Conservation (phyloP, 805 yeast species). For the Sungouiozyma intestinalis region DNA sequence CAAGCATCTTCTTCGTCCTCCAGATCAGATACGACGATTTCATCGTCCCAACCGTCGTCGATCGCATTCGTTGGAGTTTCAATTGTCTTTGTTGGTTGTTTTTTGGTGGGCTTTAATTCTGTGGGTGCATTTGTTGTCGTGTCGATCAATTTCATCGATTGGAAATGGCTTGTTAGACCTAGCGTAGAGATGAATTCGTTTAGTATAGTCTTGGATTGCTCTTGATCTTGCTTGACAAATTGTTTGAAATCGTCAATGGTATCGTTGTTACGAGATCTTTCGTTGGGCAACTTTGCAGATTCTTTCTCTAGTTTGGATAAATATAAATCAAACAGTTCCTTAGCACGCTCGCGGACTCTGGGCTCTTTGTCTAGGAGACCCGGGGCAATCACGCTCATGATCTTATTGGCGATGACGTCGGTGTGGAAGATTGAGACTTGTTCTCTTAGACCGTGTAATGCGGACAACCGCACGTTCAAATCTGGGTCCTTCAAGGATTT, state of each 20-base stretch:
- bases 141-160: background rate
- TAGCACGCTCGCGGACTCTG: conserved; percentile 65
- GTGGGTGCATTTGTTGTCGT: background rate
- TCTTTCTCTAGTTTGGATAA: conserved; percentile 42
- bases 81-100: background rate
- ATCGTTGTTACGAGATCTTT: background rate
- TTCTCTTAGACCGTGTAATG: conserved; percentile 61
- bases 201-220: background rate
- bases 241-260: background rate
- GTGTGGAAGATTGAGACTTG: conserved; percentile 59
- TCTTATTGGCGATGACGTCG: conserved; percentile 66
- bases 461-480: conserved; percentile 63
- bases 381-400: conserved; percentile 77
- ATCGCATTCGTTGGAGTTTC: background rate
- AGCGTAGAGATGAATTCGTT: conserved; percentile 2
- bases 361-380: conserved; percentile 66
- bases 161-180: background rate
- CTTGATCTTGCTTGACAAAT: background rate
- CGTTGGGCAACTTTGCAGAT: conserved; percentile 23
- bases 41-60: background rate
- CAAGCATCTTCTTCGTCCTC: conserved; percentile 8
- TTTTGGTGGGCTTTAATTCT: background rate
- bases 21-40: background rate
- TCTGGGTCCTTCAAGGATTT: conserved; percentile 75
- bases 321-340: conserved; percentile 52